phyloP scores from a whole-genome alignment of 2,329 filamentous ascomycete species.

The Microascus cirrosus region DNA sequence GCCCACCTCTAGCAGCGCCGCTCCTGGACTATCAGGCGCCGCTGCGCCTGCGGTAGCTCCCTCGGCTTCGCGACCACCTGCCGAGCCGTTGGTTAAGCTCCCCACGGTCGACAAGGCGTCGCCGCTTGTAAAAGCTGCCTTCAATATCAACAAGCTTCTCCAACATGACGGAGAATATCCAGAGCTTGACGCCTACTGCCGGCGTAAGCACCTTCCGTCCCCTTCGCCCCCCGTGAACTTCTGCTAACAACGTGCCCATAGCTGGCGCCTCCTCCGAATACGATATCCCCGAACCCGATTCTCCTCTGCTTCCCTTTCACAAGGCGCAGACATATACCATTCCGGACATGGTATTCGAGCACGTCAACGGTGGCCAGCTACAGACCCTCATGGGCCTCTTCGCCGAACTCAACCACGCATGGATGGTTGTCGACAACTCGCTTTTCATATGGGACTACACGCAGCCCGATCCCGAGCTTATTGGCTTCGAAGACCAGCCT shows the following conservation, averaged over 20 bases:
- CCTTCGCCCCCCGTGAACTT: not conserved
- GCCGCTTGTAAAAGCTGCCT: slow-evolving; percentile 69
- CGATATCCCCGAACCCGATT: slow-evolving; percentile 57
- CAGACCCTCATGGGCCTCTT: slow-evolving; percentile 93
- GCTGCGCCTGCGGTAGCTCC: not conserved
- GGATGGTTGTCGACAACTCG: slow-evolving; percentile 91
- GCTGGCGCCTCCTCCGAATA: slow-evolving; percentile 89
- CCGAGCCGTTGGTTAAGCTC: slow-evolving; percentile 6
- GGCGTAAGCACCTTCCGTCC: slow-evolving; percentile 51
- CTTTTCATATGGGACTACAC: slow-evolving; percentile 98
- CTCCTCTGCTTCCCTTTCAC: slow-evolving; percentile 81
- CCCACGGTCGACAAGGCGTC: slow-evolving; percentile 33
- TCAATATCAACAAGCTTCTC: slow-evolving; percentile 71
- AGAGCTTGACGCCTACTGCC: slow-evolving; percentile 79
- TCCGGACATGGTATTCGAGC: slow-evolving; percentile 83
- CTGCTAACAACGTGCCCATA: slow-evolving; percentile 24
- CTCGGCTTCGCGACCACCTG: not conserved
- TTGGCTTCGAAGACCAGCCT: slow-evolving; percentile 82
- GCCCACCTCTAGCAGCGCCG: slow-evolving; percentile 8
- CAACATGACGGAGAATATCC: slow-evolving; percentile 71
- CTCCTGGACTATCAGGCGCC: not conserved
- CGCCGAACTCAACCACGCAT: slow-evolving; percentile 87
- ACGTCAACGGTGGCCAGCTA: slow-evolving; percentile 79
- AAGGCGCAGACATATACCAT: slow-evolving; percentile 79
- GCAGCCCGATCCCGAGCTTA: slow-evolving; percentile 76